Evolutionary conservation across 2,329 filamentous ascomycete species (phyloP).

Genomic region (Chrysosporium queenslandicum): DNA sequence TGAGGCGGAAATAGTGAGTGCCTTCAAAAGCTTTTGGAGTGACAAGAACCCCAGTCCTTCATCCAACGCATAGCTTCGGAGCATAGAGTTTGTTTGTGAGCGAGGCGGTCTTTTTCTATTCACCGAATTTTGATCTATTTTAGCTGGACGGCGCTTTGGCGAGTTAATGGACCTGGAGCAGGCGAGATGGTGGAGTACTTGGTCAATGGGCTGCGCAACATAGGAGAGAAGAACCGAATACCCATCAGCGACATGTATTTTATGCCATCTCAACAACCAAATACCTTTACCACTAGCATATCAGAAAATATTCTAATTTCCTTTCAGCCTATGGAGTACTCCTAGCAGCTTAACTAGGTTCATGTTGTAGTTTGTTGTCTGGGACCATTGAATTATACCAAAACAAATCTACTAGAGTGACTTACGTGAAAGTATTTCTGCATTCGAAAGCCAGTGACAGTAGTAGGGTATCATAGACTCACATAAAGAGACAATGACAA

Average conservation of each 20-base stretch:
- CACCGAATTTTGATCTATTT: neutral
- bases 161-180: neutral
- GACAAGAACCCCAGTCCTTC: neutral
- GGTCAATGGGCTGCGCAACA: neutral
- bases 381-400: too few species aligned
- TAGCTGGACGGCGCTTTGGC: slow-evolving; percentile 2
- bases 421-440: too few species aligned
- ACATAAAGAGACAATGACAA: too few species aligned
- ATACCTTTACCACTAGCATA: neutral
- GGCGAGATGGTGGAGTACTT: neutral
- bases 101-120: neutral
- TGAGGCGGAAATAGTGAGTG: neutral
- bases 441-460: too few species aligned
- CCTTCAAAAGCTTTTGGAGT: neutral
- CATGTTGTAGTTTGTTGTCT: too few species aligned
- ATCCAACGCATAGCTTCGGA: slow-evolving; percentile 1
- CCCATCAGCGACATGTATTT: neutral
- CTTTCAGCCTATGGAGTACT: too few species aligned
- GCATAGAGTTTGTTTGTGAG: slow-evolving; percentile 3
- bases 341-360: too few species aligned
- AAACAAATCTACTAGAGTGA: too few species aligned
- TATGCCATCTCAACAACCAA: neutral
- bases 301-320: too few species aligned
- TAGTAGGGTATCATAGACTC: too few species aligned
- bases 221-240: neutral